These are phyloP conservation scores for Trichophaea hybrida DNA, from an alignment of 2,329 filamentous ascomycete genomes.

Conservation along the genomic window DNA sequence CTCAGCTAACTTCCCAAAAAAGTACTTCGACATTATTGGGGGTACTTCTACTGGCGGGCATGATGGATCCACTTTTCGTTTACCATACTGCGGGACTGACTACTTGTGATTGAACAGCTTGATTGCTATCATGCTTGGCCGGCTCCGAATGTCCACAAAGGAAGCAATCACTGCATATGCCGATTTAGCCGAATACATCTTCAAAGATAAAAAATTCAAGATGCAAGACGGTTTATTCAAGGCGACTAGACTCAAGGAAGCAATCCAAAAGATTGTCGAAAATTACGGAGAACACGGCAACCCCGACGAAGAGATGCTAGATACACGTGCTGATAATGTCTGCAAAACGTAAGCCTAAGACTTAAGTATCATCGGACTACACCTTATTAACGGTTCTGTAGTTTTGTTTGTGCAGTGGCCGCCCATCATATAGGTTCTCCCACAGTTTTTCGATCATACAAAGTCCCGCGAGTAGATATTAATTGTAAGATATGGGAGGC, in stretches of 20 bases:
- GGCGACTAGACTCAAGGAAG: constrained; percentile 13
- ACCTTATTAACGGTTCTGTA: not conserved
- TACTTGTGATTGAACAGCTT: constrained; percentile 21
- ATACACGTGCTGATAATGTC: not conserved
- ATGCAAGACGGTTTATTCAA: constrained; percentile 14
- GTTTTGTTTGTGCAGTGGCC: constrained; percentile 26
- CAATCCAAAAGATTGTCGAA: constrained; percentile 14
- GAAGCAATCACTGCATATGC: constrained; percentile 28
- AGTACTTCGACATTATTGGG: constrained; percentile 14
- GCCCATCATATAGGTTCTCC: constrained; percentile 18
- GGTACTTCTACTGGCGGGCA: constrained; percentile 12
- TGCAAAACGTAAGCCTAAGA: constrained; percentile 1
- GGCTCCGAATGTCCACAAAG: constrained; percentile 28
- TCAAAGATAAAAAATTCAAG: constrained; percentile 17
- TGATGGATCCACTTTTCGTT: not conserved
- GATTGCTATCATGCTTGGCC: constrained; percentile 30
- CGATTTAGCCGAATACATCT: constrained; percentile 24
- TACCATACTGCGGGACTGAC: not conserved
- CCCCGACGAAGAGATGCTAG: constrained; percentile 1
- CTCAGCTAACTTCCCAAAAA: not conserved
- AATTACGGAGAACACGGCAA: not conserved
- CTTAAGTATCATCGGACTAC: not conserved
- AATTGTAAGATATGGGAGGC: constrained; percentile 27
- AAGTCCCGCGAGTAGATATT: constrained; percentile 10
- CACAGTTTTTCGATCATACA: constrained; percentile 22